Evolutionary conservation across 179 eudicot genomes (phyloP), one percentile per base, ranked within the genome.

Genomic region (Silene vulgaris): DNA sequence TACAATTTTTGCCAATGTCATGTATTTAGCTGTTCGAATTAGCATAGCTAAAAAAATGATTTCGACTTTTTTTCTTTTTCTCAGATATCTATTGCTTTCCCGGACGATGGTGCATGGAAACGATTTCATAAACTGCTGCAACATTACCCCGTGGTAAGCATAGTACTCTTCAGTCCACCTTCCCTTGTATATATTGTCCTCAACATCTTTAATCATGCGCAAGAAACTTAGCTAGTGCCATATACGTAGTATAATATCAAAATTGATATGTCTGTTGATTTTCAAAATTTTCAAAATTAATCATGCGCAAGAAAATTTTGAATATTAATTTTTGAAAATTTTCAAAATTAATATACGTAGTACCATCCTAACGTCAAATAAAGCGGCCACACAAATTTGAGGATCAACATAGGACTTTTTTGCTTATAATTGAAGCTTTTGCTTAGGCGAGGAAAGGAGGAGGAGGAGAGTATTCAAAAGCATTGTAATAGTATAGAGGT

Each of bases 31-130:
- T 56, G 60, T n/a, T 14, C 4, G 20, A 56, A n/a, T 56, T 65
- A 71, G 26, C 16, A n/a, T 3, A 14, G 17, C 5, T 16, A 13
- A 52, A 52, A 52, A 50, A 23, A 60, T 67, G 71, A 28, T 75
- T 70, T 40, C 2, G 3, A 9, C 23, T 1, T 40, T 77, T 77
- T 66, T 1, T 3, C 45, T 66, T 78, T 78, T 1, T 70, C 69
- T 80, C 83, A 95, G 99, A 95, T 95, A 84, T 82, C 97, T 63
- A 86, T 96, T 70, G 99, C 99, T 74, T 96, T 96, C 80, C 99
- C 99, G 29, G 97, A 96, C 85, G 99, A 96, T 81, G 99, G 99
- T 81, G 91, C 99, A 56, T 96, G 99, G 99, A 96, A 96, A 87
- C 87, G 97, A 65, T 96, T 96, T 81, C 96, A 91, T 80, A 96